Evolutionary conservation across 208 protist species (phyloP).

Genomic region (Trypanosoma vivax): DNA sequence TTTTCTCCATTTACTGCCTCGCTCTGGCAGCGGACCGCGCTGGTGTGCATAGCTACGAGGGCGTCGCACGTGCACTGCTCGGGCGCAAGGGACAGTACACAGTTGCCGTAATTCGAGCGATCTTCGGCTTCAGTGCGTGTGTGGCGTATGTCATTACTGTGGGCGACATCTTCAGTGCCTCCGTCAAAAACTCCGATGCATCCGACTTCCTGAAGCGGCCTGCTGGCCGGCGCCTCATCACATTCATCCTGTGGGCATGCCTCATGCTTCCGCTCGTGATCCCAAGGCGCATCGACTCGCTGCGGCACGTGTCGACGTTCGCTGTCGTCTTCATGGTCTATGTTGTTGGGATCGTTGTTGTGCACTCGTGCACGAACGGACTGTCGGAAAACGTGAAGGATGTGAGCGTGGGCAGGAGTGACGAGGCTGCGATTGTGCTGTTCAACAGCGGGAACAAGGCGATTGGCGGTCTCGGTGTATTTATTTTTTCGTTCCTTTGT

Average conservation of each 20-base stretch:
- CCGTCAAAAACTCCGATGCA: constrained; percentile 19
- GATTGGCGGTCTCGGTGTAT: constrained; percentile 16
- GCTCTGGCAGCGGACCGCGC: constrained; percentile 28
- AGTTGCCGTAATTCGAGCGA: constrained; percentile 20
- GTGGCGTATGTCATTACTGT: constrained; percentile 57
- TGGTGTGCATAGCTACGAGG: constrained; percentile 36
- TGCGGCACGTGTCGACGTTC: constrained; percentile 51
- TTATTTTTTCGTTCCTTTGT: constrained; percentile 50
- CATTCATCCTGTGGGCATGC: constrained; percentile 37
- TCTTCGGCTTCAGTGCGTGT: constrained; percentile 34
- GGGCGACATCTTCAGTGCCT: constrained; percentile 34
- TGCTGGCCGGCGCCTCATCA: constrained; percentile 34
- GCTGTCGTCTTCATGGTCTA: constrained; percentile 46
- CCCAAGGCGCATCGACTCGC: constrained; percentile 49
- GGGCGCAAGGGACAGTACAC: constrained; percentile 22
- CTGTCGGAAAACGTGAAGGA: constrained; percentile 1
- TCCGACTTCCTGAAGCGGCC: constrained; percentile 12
- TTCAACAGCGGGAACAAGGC: constrained; percentile 7
- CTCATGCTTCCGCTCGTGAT: constrained; percentile 61
- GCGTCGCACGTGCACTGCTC: constrained; percentile 28
- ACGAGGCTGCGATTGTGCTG: neutral
- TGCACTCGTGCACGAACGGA: constrained; percentile 37
- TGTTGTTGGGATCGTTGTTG: constrained; percentile 41
- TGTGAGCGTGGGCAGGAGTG: neutral
- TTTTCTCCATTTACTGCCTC: constrained; percentile 39